Base-by-base conservation (phyloP, 495 filamentous ascomycete genomes). In the Darksidea phi region DNA sequence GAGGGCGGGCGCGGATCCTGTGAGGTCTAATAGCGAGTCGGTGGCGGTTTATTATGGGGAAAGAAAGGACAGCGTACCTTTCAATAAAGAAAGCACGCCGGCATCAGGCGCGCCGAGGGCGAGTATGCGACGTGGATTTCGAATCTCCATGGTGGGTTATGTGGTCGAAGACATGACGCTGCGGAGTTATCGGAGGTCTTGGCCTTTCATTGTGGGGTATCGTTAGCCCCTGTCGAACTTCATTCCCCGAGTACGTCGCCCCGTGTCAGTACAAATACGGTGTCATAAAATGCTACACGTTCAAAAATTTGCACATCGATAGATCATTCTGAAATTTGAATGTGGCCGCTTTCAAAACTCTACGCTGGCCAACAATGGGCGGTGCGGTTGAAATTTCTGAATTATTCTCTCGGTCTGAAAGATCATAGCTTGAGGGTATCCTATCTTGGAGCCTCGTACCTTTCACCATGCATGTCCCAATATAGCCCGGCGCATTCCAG, bases 81-180 rank as follows among this genome's bases (percentile, higher is more conserved):
- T 74, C 24, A 81, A 63, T 17, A 81, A 64, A 13, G 70, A 43
- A 0, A 79, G 71, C 32, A 76, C 67, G 24, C 74, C 76, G 34
- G 74, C 73, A 26, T 68, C 61, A 2, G 73, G 69, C 0, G 67
- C 59, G 11, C 72, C 69, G 52, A 85, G 72, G 41, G 78, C 78
- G 59, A 85, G 77, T 42, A 86, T 82, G 38, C 82, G 83, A 38
- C 80, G 79, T 5, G 83, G 75, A 57, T 79, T 77, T 37, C 67
- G 57, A 41, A 74, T 72, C 45, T 75, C 72, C 69, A 74, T 72
- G 17, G 15, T 68, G 47, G 11, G 36, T 60, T 34, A 54, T 54
- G 54, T 32, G 15, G 50, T 36, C 6, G 53, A 28, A 7, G 11
- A 20, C 36, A 62, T 55, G 37, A 43, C 5, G 48, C 42, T 51